Percentiles rank a stretch among this genome's conserved stretches.
phyloP scores from a whole-genome alignment of 345 rosid species.

The Gossypium turneri region DNA sequence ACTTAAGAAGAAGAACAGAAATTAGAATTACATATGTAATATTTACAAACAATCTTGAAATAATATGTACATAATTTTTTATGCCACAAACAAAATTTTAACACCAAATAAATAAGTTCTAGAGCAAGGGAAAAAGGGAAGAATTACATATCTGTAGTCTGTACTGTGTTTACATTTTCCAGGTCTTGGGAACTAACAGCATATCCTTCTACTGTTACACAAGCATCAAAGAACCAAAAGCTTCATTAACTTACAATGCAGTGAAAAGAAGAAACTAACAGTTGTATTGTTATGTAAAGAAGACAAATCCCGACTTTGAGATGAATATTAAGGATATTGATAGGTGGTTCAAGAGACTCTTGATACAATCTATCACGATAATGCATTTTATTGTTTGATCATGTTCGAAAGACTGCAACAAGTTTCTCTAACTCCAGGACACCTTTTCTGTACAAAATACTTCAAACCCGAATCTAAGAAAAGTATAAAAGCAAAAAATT shows the following conservation, averaged over 20 bases:
- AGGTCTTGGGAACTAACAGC: neutral
- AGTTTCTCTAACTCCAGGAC: neutral
- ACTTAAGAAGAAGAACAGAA: too few species aligned
- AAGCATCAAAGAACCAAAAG: neutral
- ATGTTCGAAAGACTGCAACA: neutral
- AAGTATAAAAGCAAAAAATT: neutral
- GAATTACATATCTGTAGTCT: neutral
- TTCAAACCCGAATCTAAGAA: neutral
- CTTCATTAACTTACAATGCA: neutral
- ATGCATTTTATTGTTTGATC: neutral
- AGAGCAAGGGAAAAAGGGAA: neutral
- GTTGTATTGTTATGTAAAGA: neutral
- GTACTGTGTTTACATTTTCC: neutral
- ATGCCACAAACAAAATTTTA: neutral
- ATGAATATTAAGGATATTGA: neutral
- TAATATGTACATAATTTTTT: neutral
- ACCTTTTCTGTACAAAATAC: neutral
- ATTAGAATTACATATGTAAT: neutral
- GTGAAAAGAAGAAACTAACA: neutral
- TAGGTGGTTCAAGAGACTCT: slow-evolving; percentile 4
- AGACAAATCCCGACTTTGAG: neutral
- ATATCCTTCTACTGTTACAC: neutral
- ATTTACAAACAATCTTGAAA: neutral
- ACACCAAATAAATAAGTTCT: neutral
- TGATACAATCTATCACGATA: neutral